Conservation (phyloP, 192 early-diverging fungal genomes). For the Phycomyces blakesleeanus region DNA sequence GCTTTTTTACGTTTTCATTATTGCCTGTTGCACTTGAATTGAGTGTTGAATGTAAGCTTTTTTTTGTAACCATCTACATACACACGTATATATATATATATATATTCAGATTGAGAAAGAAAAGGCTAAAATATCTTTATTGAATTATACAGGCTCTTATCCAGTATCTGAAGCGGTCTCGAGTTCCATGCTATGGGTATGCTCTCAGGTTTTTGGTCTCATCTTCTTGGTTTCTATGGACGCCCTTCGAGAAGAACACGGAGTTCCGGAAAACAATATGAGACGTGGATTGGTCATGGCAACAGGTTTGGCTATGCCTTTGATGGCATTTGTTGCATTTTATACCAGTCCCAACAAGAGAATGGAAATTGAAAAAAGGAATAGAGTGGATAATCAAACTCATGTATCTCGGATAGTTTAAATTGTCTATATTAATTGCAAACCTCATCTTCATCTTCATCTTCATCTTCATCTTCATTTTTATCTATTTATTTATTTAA, state of each 20-base stretch:
- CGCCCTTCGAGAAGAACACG: slow-evolving; percentile 20
- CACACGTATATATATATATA: too few relatives aligned
- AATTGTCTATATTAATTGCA: neutral
- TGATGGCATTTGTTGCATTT: slow-evolving; percentile 12
- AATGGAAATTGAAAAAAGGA: slow-evolving; percentile 28
- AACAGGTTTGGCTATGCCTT: slow-evolving; percentile 10
- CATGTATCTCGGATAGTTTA: neutral
- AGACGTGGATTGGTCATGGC: slow-evolving; percentile 21
- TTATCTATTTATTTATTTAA: too few relatives aligned
- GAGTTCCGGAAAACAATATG: slow-evolving; percentile 24
- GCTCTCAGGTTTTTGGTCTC: slow-evolving; percentile 27
- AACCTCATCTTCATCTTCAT: neutral
- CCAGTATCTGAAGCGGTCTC: slow-evolving; percentile 32
- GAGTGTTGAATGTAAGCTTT: slow-evolving; percentile 32
- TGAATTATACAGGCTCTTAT: slow-evolving; percentile 21
- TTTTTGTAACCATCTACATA: too few relatives aligned
- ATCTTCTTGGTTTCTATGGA: slow-evolving; percentile 25
- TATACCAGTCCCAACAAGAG: slow-evolving; percentile 31
- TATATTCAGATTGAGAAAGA: too few relatives aligned
- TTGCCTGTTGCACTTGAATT: slow-evolving; percentile 34
- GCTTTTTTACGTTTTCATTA: slow-evolving; percentile 32
- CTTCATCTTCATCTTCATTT: neutral
- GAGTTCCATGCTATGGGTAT: slow-evolving; percentile 34
- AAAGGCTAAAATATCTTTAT: too few relatives aligned
- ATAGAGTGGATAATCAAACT: neutral